phyloP scores from a whole-genome alignment of 305 asterid species.

The Fraxinus dipetala region DNA sequence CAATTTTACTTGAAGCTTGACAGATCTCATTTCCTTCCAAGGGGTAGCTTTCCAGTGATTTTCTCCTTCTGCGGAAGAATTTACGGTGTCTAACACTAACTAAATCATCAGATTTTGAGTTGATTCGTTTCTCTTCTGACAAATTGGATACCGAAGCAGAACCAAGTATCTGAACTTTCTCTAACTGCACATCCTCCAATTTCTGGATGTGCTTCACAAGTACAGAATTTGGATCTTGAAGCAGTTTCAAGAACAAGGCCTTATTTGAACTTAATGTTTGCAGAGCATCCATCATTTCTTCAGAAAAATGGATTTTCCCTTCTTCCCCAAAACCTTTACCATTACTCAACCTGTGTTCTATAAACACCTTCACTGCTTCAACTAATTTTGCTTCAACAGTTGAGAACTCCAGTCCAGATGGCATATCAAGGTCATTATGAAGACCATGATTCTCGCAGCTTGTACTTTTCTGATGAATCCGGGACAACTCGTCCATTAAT shows the following conservation, averaged over 20 bases:
- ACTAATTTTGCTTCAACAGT: constrained; percentile 57
- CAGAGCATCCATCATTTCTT: constrained; percentile 66
- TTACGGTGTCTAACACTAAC: constrained; percentile 45
- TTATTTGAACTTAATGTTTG: constrained; percentile 48
- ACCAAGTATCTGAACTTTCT: constrained; percentile 33
- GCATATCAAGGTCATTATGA: constrained; percentile 29
- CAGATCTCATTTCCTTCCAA: constrained; percentile 41
- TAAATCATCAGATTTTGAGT: constrained; percentile 47
- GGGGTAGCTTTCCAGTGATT: constrained; percentile 56
- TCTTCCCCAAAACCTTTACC: constrained; percentile 44
- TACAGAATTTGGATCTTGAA: constrained; percentile 59
- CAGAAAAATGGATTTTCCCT: constrained; percentile 40
- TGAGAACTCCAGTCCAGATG: constrained; percentile 32
- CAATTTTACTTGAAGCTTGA: constrained; percentile 57
- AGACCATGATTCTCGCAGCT: constrained; percentile 28
- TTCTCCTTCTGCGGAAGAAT: constrained; percentile 73
- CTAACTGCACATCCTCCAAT: constrained; percentile 42
- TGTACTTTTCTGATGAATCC: constrained; percentile 29
- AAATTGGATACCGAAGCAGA: constrained; percentile 34
- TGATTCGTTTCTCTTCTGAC: constrained; percentile 33
- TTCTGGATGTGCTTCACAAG: constrained; percentile 47
- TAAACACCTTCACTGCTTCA: constrained; percentile 58
- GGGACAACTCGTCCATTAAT: constrained; percentile 47
- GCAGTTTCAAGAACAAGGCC: constrained; percentile 53
- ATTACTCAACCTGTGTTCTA: constrained; percentile 47